phyloP scores from a whole-genome alignment of 805 yeast genomes.

The Geotrichum ghanense region DNA sequence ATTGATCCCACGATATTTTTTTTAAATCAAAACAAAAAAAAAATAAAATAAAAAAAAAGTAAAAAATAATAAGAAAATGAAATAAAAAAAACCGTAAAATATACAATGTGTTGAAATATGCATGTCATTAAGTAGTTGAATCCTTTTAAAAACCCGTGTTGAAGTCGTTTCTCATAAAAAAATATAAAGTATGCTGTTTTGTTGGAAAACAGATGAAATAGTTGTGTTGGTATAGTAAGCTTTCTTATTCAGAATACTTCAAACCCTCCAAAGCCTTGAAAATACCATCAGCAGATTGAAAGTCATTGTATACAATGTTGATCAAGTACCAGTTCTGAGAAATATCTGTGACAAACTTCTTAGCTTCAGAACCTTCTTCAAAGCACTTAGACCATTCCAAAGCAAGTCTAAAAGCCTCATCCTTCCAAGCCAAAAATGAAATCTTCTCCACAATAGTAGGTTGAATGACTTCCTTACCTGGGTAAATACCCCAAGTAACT shows the following conservation, averaged over 20 bases:
- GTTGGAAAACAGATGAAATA: constrained; percentile 2
- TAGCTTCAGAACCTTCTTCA: constrained; percentile 23
- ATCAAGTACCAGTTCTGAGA: constrained; percentile 59
- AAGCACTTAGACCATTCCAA: constrained; percentile 55
- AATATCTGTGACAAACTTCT: constrained; percentile 34
- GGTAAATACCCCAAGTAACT: constrained; percentile 97
- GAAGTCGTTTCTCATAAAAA: constrained; percentile 2
- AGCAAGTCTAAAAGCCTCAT: constrained; percentile 78
- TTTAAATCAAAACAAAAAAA: no score
- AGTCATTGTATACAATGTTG: constrained; percentile 87
- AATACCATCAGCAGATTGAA: constrained; percentile 22
- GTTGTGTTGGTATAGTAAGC: no score
- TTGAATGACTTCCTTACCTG: constrained; percentile 87
- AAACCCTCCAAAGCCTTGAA: constrained; percentile 19
- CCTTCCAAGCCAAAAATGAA: constrained; percentile 94
- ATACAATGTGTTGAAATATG: constrained; percentile 2
- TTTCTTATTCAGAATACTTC: no score
- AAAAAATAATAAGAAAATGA: no score
- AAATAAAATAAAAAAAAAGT: no score
- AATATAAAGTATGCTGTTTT: background rate
- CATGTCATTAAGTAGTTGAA: constrained; percentile 1
- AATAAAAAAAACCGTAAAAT: no score
- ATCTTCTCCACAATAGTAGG: constrained; percentile 91
- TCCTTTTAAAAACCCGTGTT: background rate
- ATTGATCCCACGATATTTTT: no score